Evolutionary conservation across 495 filamentous ascomycete species (phyloP), one percentile per base, ranked within the genome.

Genomic region (Neurospora sp.): DNA sequence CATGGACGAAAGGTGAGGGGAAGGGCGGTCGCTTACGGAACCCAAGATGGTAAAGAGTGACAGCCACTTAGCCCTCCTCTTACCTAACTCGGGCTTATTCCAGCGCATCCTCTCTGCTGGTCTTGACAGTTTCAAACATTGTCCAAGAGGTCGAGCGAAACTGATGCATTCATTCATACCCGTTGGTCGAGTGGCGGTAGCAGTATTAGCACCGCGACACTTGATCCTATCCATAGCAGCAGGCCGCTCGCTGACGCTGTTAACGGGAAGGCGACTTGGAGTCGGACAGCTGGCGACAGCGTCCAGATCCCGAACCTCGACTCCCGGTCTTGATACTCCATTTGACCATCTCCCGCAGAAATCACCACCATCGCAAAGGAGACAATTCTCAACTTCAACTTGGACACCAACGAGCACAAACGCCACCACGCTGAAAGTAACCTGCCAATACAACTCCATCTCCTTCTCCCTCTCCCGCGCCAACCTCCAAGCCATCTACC

Each of bases 401-500:
- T 48, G 1, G 4, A 22, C 9, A 48, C 46, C n/a, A 20, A 2
- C 3, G 20, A 53, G 2, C 20, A 10, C 46, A 53, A 53, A 20
- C 46, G 3, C 42, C 18, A 22, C 3, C 3, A 22, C 46, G 46
- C 46, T 79, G 77, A 77, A 81, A 9, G 76, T 83, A 38, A 73
- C 76, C 48, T 91, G 89, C 74, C 86, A 89, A 78, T 91, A 88
- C 79, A 81, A 82, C 40, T 73, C 79, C 70, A 77, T 89, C 20
- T 73, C 78, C 31, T 88, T 90, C 75, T 74, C 78, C 12, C 85
- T 85, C 9, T 83, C 87, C 14, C 75, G 78, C 2, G 70, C 80
- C 35, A 59, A 76, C 14, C 85, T 85, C 0, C 76, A 86, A 11
- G 74, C 76, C 0, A 71, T 89, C 22, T 89, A 85, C 81, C 81